phyloP scores from a whole-genome alignment of 345 rosid genomes.

The Geranium rotundifolium region DNA sequence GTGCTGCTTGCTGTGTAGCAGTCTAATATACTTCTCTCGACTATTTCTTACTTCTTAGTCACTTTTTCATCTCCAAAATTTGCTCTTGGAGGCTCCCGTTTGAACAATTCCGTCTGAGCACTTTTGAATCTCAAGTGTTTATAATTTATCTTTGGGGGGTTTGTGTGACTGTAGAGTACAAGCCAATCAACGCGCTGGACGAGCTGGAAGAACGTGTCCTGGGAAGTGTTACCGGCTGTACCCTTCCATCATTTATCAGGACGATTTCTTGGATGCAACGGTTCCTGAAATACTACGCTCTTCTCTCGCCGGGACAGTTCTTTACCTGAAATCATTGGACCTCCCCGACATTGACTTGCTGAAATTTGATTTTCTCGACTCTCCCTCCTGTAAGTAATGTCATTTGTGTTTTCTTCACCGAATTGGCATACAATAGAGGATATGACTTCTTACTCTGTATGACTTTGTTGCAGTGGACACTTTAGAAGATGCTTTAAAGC shows the following conservation, averaged over 20 bases:
- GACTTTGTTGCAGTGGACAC: conserved; percentile 56
- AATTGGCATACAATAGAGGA: background rate
- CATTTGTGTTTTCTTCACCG: conserved; percentile 6
- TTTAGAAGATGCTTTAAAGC: conserved; percentile 82
- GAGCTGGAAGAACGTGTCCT: conserved; percentile 97
- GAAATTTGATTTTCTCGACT: conserved; percentile 90
- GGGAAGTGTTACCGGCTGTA: conserved; percentile 93
- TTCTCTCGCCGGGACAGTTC: conserved; percentile 92
- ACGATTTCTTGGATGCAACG: conserved; percentile 79
- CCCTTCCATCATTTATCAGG: conserved; percentile 59
- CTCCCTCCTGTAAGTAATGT: conserved; percentile 68
- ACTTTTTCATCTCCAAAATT: background rate
- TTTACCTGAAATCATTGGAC: conserved; percentile 85
- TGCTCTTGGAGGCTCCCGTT: background rate
- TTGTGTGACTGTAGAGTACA: conserved; percentile 56
- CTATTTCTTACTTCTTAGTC: background rate
- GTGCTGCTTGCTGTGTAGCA: conserved; percentile 3
- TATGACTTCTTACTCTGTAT: background rate
- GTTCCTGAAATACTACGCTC: conserved; percentile 94
- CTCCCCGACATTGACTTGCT: conserved; percentile 86
- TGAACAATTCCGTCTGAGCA: background rate
- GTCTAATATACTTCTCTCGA: background rate
- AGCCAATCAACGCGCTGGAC: conserved; percentile 96
- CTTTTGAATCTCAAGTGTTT: background rate
- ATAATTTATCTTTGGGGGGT: background rate